Conservation (phyloP, 768 basidiomycete genomes). For the Suillus occidentalis region DNA sequence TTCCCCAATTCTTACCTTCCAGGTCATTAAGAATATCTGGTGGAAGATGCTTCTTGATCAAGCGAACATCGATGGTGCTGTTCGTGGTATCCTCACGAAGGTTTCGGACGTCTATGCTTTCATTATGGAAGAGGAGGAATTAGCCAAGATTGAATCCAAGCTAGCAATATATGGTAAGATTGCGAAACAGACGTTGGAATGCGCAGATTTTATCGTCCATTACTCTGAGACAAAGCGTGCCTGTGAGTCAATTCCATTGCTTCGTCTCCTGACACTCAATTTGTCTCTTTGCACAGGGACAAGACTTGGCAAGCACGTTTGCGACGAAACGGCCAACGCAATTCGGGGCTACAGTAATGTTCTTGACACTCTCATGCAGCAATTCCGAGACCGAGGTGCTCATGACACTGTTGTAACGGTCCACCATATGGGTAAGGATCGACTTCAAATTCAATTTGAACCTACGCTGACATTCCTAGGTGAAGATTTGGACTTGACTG, state of each 20-base stretch:
- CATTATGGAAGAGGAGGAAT: not conserved
- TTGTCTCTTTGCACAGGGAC: not conserved
- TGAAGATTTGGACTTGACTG: not conserved
- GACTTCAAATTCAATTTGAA: not conserved
- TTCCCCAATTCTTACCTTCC: not conserved
- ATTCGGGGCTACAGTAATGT: not conserved
- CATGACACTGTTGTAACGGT: not conserved
- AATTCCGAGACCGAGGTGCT: not conserved
- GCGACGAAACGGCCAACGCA: not conserved
- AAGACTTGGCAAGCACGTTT: slow-evolving; percentile 6
- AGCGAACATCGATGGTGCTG: not conserved
- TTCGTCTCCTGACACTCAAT: not conserved
- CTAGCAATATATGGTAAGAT: no score
- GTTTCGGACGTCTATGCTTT: no score
- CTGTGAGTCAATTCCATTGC: slow-evolving; percentile 11
- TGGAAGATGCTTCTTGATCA: not conserved
- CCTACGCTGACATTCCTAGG: not conserved
- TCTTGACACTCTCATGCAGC: slow-evolving; percentile 5
- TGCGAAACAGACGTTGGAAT: no score
- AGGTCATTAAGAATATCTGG: not conserved
- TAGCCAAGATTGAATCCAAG: no score
- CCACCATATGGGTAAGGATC: not conserved
- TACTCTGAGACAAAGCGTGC: slow-evolving; percentile 26
- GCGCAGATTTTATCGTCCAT: slow-evolving; percentile 20
- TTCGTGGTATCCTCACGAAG: no score